A percentile compares a stretch with the other conserved stretches of the same genome.
These are phyloP conservation scores for Penicillium ucsense DNA, from an alignment of 495 filamentous ascomycete species.

Conservation along the genomic window DNA sequence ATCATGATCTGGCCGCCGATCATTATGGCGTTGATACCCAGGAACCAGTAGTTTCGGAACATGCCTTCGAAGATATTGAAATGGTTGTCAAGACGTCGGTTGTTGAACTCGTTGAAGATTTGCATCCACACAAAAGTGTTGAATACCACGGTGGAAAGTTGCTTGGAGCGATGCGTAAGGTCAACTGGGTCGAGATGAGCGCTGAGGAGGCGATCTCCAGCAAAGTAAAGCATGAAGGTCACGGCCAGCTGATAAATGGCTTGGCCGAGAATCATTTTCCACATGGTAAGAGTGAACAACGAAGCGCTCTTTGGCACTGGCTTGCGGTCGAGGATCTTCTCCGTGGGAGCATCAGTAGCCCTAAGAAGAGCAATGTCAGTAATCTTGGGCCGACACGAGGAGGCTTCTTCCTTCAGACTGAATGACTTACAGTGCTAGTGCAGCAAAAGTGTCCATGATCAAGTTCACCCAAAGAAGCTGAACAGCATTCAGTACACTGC, in stretches of 20 bases:
- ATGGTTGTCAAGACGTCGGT: slow-evolving; percentile 77
- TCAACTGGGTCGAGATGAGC: slow-evolving; percentile 34
- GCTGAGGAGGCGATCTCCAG: slow-evolving; percentile 47
- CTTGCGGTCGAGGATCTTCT: slow-evolving; percentile 70
- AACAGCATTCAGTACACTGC: slow-evolving; percentile 72
- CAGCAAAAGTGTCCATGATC: slow-evolving; percentile 91
- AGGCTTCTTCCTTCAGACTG: no score
- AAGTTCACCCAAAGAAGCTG: slow-evolving; percentile 89
- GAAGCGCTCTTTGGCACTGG: slow-evolving; percentile 70
- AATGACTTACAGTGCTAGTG: slow-evolving; percentile 52
- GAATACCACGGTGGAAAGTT: slow-evolving; percentile 71
- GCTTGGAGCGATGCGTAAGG: slow-evolving; percentile 17
- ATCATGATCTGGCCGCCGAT: slow-evolving; percentile 73
- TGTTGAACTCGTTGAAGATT: slow-evolving; percentile 93
- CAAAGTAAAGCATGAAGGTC: slow-evolving; percentile 74
- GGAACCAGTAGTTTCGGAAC: slow-evolving; percentile 67
- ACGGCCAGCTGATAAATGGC: slow-evolving; percentile 71
- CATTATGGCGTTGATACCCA: slow-evolving; percentile 74
- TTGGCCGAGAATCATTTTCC: slow-evolving; percentile 92
- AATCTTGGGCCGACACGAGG: no score
- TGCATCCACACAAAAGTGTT: slow-evolving; percentile 97
- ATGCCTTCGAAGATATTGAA: slow-evolving; percentile 87
- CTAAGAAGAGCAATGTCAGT: slow-evolving; percentile 8
- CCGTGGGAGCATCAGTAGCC: slow-evolving; percentile 74
- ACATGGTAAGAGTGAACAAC: slow-evolving; percentile 79